phyloP scores from a whole-genome alignment of 208 protist species.

The Leishmania tarentolae region DNA sequence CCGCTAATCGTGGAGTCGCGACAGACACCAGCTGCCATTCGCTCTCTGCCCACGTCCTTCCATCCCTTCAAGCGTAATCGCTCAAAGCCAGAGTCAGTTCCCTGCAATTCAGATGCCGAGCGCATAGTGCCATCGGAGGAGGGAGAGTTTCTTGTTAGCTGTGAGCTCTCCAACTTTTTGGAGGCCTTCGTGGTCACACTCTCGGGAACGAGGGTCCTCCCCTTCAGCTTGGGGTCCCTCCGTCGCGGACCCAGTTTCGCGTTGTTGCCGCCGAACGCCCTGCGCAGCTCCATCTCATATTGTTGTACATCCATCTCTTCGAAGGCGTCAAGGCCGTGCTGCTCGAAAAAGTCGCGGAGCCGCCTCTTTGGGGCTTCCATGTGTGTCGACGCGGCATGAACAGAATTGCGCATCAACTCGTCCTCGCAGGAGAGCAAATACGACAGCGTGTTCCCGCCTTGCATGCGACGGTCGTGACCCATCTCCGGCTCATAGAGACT shows the following conservation, averaged over 20 bases:
- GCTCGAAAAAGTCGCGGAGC: slow-evolving; percentile 70
- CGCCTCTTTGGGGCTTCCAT: slow-evolving; percentile 22
- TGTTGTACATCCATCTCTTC: slow-evolving; percentile 20
- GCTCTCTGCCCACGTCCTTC: slow-evolving; percentile 32
- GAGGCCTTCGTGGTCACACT: neutral
- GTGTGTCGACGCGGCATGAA: slow-evolving; percentile 20
- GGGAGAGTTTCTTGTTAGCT: too few species aligned
- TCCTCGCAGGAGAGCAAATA: neutral
- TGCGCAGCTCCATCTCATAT: neutral
- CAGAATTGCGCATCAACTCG: slow-evolving; percentile 12
- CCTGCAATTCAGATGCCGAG: neutral
- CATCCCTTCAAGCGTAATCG: slow-evolving; percentile 55
- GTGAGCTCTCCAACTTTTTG: neutral
- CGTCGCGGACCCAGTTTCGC: neutral
- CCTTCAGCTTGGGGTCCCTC: neutral
- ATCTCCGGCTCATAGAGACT: slow-evolving; percentile 11
- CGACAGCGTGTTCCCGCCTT: neutral
- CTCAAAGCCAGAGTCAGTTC: slow-evolving; percentile 30
- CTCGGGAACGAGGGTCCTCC: neutral
- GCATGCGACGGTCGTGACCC: neutral
- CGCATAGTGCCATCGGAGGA: neutral
- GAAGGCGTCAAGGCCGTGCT: slow-evolving; percentile 65
- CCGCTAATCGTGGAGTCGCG: neutral
- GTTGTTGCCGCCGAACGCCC: neutral
- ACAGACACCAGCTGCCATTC: slow-evolving; percentile 17